Base-by-base conservation (phyloP, 2,329 filamentous ascomycete species). In the Paradendryphiella salina region DNA sequence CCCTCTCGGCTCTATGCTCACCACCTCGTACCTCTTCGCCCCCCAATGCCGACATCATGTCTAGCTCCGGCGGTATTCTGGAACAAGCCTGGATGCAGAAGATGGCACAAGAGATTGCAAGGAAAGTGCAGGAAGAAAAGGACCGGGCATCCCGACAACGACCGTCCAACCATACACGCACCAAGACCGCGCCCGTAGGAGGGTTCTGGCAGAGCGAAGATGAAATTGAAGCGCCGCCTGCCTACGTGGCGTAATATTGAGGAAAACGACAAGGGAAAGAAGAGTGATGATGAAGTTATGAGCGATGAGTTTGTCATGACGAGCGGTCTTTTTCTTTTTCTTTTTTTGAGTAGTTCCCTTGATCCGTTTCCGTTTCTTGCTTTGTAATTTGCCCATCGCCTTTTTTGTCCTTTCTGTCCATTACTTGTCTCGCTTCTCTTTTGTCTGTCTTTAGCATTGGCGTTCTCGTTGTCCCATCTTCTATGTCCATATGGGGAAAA, bases 61-160 rank as follows among this genome's bases (percentile, higher is more conserved):
- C 58, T 10, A 56, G 56, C 32, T 67, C 65, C 0, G 59, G 78
- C 11, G 79, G 79, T 14, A 89, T 90, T 40, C 77, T 90, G 20
- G 88, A 91, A 69, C 87, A 90, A 71, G 89, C 89, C 2, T 94
- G 89, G 88, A 88, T 94, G 75, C 85, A 87, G 77, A 94, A 96
- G 77, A 94, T 99, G 84, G 92, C 93, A 4, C 87, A 86, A 57
- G 94, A 97, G 73, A 93, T 97, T 64, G 90, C 91, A 29, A 80
- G 86, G 42, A 87, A 90, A 48, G 90, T 96, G 59, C 89, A 93
- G 60, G 89, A 96, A 61, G 89, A 96, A 75, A 94, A 96, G 75
- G 75, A 71, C n/a, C 28, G 29, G 33, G 43, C 49, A 9, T 52
- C 49, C n/a, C 17, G 26, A 5, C 31, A 34, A 20, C 52, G 47